Conservation (phyloP, 2,329 filamentous ascomycete species). For the Verticillium nubilum region DNA sequence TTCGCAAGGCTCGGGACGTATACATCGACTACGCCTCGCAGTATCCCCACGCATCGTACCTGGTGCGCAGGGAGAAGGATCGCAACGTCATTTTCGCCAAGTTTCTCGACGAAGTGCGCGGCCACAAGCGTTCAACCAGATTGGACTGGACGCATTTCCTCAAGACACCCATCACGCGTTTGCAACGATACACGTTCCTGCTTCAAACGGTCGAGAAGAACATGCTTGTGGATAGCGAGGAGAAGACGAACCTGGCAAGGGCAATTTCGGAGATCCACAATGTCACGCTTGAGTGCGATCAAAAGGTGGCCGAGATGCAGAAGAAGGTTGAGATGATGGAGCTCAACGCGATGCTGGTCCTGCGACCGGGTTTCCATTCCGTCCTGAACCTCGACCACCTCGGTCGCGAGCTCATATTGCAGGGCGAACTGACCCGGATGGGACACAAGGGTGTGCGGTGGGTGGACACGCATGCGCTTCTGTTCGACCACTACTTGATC, state of each 20-base stretch:
- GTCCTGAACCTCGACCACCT: conserved; percentile 91
- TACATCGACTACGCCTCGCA: conserved; percentile 90
- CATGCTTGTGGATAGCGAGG: conserved; percentile 77
- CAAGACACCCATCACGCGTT: conserved; percentile 85
- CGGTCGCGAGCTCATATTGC: conserved; percentile 82
- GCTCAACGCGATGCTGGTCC: conserved; percentile 73
- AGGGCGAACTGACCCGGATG: conserved; percentile 84
- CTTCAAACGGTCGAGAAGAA: conserved; percentile 79
- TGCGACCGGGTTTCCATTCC: conserved; percentile 82
- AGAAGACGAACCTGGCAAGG: conserved; percentile 76
- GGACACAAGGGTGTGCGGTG: conserved; percentile 86
- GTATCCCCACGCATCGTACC: conserved; percentile 77
- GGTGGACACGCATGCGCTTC: conserved; percentile 87
- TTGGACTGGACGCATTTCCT: conserved; percentile 93
- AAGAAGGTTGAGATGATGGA: conserved; percentile 88
- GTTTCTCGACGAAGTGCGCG: conserved; percentile 76
- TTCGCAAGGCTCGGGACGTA: conserved; percentile 80
- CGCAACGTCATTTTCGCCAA: conserved; percentile 80
- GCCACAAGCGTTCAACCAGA: conserved; percentile 73
- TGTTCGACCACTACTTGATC: conserved; percentile 96
- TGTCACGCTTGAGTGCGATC: conserved; percentile 86
- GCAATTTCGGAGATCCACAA: conserved; percentile 89
- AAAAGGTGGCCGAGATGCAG: conserved; percentile 84
- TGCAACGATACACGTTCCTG: conserved; percentile 85
- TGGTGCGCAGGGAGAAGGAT: conserved; percentile 78